Conservation (phyloP, 805 yeast species). For the Kuraishia hungarica region DNA sequence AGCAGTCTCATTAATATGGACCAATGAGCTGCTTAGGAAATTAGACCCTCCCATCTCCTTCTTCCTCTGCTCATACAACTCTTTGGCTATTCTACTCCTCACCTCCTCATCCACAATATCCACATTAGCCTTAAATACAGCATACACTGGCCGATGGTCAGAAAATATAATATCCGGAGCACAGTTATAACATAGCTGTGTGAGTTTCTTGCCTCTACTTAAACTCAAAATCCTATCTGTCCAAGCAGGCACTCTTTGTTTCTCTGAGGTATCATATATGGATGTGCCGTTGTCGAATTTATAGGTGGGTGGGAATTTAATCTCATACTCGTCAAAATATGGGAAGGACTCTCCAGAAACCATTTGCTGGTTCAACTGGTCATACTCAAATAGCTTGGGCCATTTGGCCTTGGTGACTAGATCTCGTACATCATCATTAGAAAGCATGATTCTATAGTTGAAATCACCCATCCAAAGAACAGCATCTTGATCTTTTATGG, state of each 20-base stretch:
- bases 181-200: slow-evolving; percentile 46
- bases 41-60: slow-evolving; percentile 31
- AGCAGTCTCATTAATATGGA: slow-evolving; percentile 17
- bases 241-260: slow-evolving; percentile 93
- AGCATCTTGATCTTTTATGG: slow-evolving; percentile 75
- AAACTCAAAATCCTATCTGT: slow-evolving; percentile 72
- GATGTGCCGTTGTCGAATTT: slow-evolving; percentile 83
- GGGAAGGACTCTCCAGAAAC: slow-evolving; percentile 63
- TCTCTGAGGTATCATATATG: slow-evolving; percentile 81
- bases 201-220: slow-evolving; percentile 40
- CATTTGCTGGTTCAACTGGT: slow-evolving; percentile 76
- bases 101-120: slow-evolving; percentile 54
- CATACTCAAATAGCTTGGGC: slow-evolving; percentile 50
- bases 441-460: slow-evolving; percentile 68
- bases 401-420: slow-evolving; percentile 37
- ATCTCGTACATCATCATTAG: slow-evolving; percentile 66
- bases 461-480: slow-evolving; percentile 94
- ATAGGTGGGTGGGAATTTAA: slow-evolving; percentile 83
- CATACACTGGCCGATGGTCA: slow-evolving; percentile 80
- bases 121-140: slow-evolving; percentile 51
- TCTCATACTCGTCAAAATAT: slow-evolving; percentile 67
- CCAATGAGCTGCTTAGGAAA: slow-evolving; percentile 20
- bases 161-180: slow-evolving; percentile 51
- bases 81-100: slow-evolving; percentile 40
- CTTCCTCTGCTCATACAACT: slow-evolving; percentile 45